Conservation (phyloP, 192 early-diverging fungal genomes). For the Coemansia sp. region DNA sequence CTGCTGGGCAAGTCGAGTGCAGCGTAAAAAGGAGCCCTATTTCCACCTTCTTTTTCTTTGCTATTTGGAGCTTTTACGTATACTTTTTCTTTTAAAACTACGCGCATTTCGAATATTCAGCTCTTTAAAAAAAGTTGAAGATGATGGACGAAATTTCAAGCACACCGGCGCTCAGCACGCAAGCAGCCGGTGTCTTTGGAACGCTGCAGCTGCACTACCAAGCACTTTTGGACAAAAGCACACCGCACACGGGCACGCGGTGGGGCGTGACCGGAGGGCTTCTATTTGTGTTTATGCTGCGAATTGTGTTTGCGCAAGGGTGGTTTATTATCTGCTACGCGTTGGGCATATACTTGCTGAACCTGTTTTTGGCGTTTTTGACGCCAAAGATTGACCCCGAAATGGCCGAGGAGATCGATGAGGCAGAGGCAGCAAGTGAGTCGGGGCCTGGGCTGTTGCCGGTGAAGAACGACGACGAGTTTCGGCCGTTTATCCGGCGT, state of each 20-base stretch:
- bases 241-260: conserved; percentile 71
- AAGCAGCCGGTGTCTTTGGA: conserved; percentile 36
- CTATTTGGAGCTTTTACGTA: background rate
- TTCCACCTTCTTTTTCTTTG: background rate
- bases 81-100: background rate
- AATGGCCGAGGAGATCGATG: conserved; percentile 51
- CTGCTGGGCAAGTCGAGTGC: background rate
- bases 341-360: conserved; percentile 92
- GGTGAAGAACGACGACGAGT: conserved; percentile 88
- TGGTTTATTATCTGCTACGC: conserved; percentile 97
- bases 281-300: conserved; percentile 67
- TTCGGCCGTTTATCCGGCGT: conserved; percentile 93
- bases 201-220: conserved; percentile 60
- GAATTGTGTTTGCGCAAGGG: conserved; percentile 82
- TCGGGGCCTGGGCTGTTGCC: conserved; percentile 69
- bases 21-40: background rate
- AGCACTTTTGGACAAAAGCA: conserved; percentile 76
- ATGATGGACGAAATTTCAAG: conserved; percentile 52
- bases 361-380: conserved; percentile 92
- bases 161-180: conserved; percentile 46
- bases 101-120: background rate
- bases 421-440: conserved; percentile 50
- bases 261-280: conserved; percentile 69
- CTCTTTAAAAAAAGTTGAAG: conserved; percentile 1
- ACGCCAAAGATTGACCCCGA: conserved; percentile 94